phyloP scores from a whole-genome alignment of 164 flowering plant genomes.

The Vitis rotundifolia region DNA sequence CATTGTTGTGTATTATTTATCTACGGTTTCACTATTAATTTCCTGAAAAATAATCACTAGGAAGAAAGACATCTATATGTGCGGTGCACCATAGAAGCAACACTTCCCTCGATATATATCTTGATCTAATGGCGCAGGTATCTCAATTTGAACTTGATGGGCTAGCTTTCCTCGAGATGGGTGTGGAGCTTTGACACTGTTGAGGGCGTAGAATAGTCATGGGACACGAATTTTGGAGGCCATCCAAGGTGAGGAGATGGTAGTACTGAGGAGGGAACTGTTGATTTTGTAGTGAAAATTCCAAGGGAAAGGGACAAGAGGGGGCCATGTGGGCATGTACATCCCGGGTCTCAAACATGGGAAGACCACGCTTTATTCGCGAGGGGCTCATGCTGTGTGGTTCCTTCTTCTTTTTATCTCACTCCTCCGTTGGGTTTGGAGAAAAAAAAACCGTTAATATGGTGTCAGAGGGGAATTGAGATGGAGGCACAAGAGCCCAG shows the following conservation, averaged over 20 bases:
- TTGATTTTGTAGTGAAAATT: constrained; percentile 11
- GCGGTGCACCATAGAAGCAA: no score
- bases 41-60: no score
- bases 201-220: not conserved
- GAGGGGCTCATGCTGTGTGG: constrained; percentile 1
- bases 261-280: not conserved
- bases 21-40: no score
- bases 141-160: no score
- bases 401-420: not conserved
- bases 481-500: constrained; percentile 5
- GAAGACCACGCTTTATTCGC: constrained; percentile 21
- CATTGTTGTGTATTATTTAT: not conserved
- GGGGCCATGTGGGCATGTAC: constrained; percentile 26
- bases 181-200: no score
- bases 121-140: no score
- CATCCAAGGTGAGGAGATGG: not conserved
- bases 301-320: constrained; percentile 39
- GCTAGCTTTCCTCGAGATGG: no score
- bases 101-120: no score
- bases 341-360: constrained; percentile 3
- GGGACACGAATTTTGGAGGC: not conserved
- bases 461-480: constrained; percentile 11
- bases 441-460: constrained; percentile 21
- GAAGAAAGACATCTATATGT: no score
- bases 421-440: constrained; percentile 4